These are phyloP conservation scores for Myxozyma lipomycoides DNA, from an alignment of 805 yeast species.

Conservation along the genomic window DNA sequence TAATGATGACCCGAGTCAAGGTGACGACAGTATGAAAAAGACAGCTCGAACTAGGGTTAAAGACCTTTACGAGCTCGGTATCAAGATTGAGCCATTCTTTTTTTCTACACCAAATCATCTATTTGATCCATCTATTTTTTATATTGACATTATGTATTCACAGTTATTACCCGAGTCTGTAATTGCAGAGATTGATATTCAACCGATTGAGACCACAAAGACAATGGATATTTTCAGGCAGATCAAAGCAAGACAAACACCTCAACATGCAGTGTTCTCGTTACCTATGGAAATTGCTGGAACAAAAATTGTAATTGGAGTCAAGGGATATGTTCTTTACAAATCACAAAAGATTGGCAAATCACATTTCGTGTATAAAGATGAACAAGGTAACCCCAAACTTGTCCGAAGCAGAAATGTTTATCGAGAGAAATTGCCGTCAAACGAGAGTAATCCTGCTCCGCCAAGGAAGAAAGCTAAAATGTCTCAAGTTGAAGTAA, in stretches of 20 bases:
- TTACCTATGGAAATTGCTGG: constrained; percentile 44
- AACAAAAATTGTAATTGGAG: constrained; percentile 54
- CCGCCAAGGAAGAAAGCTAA: not conserved
- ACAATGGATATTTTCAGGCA: constrained; percentile 33
- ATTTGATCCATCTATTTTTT: constrained; percentile 49
- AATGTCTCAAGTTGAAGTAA: constrained; percentile 23
- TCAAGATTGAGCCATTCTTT: constrained; percentile 62
- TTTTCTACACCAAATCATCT: constrained; percentile 39
- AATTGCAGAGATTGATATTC: constrained; percentile 16
- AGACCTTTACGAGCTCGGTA: constrained; percentile 54
- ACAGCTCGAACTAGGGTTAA: constrained; percentile 54
- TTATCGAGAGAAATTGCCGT: not conserved
- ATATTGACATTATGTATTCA: constrained; percentile 42
- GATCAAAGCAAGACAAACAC: constrained; percentile 58
- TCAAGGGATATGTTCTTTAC: constrained; percentile 67
- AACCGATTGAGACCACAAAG: constrained; percentile 25
- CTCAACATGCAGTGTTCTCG: constrained; percentile 58
- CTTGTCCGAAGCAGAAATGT: constrained; percentile 29
- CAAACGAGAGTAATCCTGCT: not conserved
- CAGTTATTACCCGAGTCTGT: not conserved
- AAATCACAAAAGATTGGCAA: constrained; percentile 50
- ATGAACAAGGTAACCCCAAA: constrained; percentile 37
- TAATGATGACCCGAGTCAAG: constrained; percentile 59
- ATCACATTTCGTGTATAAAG: constrained; percentile 46
- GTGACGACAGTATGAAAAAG: constrained; percentile 38